A percentile compares a stretch with the other conserved stretches of the same genome.
These are phyloP conservation scores for Fusarium fracticaudum DNA, from an alignment of 2,329 filamentous ascomycete genomes.

Conservation along the genomic window DNA sequence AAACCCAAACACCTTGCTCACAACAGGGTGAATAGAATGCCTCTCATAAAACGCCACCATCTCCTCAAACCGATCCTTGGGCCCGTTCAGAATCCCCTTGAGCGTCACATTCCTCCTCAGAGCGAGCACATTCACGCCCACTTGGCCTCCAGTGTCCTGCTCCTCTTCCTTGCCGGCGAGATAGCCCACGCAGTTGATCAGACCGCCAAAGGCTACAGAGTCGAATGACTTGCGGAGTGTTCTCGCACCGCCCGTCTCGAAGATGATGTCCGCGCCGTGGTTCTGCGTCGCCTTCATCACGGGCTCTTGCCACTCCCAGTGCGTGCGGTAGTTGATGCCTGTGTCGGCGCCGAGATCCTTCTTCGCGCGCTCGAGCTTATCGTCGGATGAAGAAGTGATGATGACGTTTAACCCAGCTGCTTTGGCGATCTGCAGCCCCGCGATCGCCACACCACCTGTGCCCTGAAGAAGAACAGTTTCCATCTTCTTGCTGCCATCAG, in stretches of 20 bases:
- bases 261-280: constrained; percentile 62
- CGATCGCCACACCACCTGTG: constrained; percentile 63
- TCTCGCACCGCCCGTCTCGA: constrained; percentile 63
- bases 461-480: constrained; percentile 61
- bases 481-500: constrained; percentile 33
- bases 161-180: constrained; percentile 64
- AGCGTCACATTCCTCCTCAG: constrained; percentile 57
- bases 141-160: constrained; percentile 48
- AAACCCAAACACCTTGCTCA: constrained; percentile 59
- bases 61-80: constrained; percentile 62
- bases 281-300: constrained; percentile 57
- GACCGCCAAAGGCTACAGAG: constrained; percentile 63
- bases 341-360: constrained; percentile 60
- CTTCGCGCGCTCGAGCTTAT: constrained; percentile 58
- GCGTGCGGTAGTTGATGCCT: constrained; percentile 63
- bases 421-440: constrained; percentile 63
- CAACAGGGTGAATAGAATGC: constrained; percentile 57
- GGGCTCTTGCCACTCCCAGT: constrained; percentile 60
- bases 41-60: constrained; percentile 59
- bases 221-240: constrained; percentile 64
- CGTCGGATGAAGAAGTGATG: constrained; percentile 64
- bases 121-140: constrained; percentile 69
- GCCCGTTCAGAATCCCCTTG: constrained; percentile 69
- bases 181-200: constrained; percentile 63
- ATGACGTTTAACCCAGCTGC: constrained; percentile 61